These are phyloP conservation scores for Excoecaria agallocha DNA, from an alignment of 345 rosid genomes.

Conservation along the genomic window DNA sequence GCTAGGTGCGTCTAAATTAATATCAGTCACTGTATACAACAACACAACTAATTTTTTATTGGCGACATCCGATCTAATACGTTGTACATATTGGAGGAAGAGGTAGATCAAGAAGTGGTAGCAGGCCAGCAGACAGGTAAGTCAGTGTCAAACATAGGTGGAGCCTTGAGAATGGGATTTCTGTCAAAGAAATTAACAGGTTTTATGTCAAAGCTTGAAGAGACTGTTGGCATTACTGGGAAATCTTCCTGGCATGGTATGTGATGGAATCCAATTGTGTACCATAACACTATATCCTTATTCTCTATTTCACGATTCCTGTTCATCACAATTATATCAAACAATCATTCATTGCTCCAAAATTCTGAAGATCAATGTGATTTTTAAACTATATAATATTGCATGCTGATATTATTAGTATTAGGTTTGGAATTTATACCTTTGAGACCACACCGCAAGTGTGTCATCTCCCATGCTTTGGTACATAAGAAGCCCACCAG, in stretches of 20 bases:
- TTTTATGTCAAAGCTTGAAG: slow-evolving; percentile 27
- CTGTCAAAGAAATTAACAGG: slow-evolving; percentile 34
- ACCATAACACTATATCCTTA: slow-evolving; percentile 31
- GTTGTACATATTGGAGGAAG: too few species aligned
- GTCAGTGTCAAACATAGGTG: slow-evolving; percentile 20
- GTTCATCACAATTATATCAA: background rate
- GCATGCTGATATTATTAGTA: background rate
- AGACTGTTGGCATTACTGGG: slow-evolving; percentile 29
- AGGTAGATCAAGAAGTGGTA: background rate
- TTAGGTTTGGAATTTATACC: slow-evolving; percentile 28
- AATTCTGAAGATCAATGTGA: too few species aligned
- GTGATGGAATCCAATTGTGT: slow-evolving; percentile 35
- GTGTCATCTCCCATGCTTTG: slow-evolving; percentile 73
- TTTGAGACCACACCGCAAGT: slow-evolving; percentile 65
- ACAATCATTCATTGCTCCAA: background rate
- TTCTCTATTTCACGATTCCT: slow-evolving; percentile 28
- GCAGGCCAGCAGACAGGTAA: slow-evolving; percentile 21
- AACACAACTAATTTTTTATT: too few species aligned
- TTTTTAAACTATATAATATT: too few species aligned
- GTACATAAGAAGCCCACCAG: slow-evolving; percentile 55
- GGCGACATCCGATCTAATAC: too few species aligned
- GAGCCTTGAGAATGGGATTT: slow-evolving; percentile 18
- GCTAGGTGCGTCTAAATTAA: too few species aligned
- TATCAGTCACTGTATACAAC: too few species aligned
- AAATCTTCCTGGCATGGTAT: slow-evolving; percentile 33